phyloP scores from a whole-genome alignment of 805 yeast genomes.

The Candida multigemmis region DNA sequence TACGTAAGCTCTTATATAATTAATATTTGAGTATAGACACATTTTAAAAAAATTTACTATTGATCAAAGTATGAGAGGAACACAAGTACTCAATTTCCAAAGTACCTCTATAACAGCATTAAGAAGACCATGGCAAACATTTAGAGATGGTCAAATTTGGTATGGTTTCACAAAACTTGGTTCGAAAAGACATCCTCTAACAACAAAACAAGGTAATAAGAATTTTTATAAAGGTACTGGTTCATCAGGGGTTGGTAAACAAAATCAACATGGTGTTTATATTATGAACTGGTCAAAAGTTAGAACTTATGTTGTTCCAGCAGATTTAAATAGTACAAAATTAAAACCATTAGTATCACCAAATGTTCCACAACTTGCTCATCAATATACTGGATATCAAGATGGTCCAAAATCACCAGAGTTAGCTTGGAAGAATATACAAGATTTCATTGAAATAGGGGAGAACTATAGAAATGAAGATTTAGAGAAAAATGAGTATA shows the following conservation, averaged over 20 bases:
- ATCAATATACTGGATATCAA: slow-evolving; percentile 58
- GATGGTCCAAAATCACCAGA: slow-evolving; percentile 70
- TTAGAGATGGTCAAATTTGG: slow-evolving; percentile 73
- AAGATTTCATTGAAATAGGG: slow-evolving; percentile 73
- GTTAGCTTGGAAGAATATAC: slow-evolving; percentile 61
- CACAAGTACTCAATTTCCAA: slow-evolving; percentile 37
- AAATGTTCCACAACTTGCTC: slow-evolving; percentile 60
- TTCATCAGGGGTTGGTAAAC: slow-evolving; percentile 84
- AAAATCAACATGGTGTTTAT: slow-evolving; percentile 68
- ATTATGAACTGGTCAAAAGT: slow-evolving; percentile 77
- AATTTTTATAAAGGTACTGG: slow-evolving; percentile 94
- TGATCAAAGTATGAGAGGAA: slow-evolving; percentile 47
- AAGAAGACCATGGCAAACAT: slow-evolving; percentile 85
- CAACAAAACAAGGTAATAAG: slow-evolving; percentile 92
- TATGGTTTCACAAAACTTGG: slow-evolving; percentile 76
- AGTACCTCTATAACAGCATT: slow-evolving; percentile 38
- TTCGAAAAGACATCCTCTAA: slow-evolving; percentile 71
- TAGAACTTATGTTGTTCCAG: slow-evolving; percentile 83
- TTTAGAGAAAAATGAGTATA: slow-evolving; percentile 22
- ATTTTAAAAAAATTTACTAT: no score
- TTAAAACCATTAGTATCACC: slow-evolving; percentile 75
- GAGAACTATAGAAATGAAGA: slow-evolving; percentile 32
- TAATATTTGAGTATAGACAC: neutral
- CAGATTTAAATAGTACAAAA: slow-evolving; percentile 20
- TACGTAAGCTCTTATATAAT: no score